These are phyloP conservation scores for Lecanicillium sp. DNA, from an alignment of 2,329 filamentous ascomycete species.

Conservation along the genomic window DNA sequence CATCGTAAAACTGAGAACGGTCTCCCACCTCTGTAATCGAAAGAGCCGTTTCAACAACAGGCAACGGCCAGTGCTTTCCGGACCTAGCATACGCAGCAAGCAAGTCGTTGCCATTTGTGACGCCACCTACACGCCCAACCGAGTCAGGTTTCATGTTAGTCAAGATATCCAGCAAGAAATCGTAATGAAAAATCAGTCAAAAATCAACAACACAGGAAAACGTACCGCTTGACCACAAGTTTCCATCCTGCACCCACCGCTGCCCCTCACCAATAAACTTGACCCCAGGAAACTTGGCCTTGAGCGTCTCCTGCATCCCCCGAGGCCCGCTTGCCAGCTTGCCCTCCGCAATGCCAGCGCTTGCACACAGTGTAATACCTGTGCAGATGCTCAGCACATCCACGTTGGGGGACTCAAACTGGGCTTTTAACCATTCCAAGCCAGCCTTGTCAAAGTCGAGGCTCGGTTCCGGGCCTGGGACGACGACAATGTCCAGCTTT, in stretches of 20 bases:
- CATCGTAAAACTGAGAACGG: slow-evolving; percentile 33
- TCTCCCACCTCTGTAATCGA: slow-evolving; percentile 41
- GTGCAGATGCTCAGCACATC: slow-evolving; percentile 47
- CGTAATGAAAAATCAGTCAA: not conserved
- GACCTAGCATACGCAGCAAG: slow-evolving; percentile 42
- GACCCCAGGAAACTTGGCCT: slow-evolving; percentile 27
- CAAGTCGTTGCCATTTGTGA: slow-evolving; percentile 50
- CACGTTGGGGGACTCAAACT: slow-evolving; percentile 28
- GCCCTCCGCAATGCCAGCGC: slow-evolving; percentile 39
- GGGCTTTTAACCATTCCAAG: slow-evolving; percentile 34
- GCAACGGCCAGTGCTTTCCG: slow-evolving; percentile 31
- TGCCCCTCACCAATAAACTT: slow-evolving; percentile 37
- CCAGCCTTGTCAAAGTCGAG: slow-evolving; percentile 22
- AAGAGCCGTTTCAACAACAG: slow-evolving; percentile 35
- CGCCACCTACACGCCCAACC: slow-evolving; percentile 29
- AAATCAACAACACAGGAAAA: too few species aligned
- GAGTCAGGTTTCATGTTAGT: not conserved
- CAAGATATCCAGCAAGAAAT: too few species aligned
- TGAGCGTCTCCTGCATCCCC: slow-evolving; percentile 31
- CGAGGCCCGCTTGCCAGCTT: slow-evolving; percentile 39
- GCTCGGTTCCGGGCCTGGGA: slow-evolving; percentile 41
- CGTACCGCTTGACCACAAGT: slow-evolving; percentile 47
- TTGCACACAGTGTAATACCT: slow-evolving; percentile 38
- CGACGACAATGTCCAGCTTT: slow-evolving; percentile 40
- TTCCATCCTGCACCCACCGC: slow-evolving; percentile 45